phyloP scores from a whole-genome alignment of 2,329 filamentous ascomycete genomes.

The Penicillium sp. region DNA sequence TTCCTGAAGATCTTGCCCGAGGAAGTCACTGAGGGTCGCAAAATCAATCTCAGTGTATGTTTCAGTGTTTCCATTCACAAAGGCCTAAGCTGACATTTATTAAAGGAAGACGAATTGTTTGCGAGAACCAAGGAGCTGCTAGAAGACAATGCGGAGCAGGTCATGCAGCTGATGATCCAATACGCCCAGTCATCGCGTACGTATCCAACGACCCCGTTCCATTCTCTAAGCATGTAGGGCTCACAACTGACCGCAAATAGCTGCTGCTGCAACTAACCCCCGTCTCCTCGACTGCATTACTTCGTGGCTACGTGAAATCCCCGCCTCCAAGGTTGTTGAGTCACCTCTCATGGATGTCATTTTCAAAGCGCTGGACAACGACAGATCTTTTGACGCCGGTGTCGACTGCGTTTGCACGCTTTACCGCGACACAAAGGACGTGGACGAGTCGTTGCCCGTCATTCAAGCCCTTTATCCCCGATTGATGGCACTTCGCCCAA shows the following conservation, averaged over 20 bases:
- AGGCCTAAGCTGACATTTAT: background rate
- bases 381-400: constrained; percentile 78
- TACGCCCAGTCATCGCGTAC: constrained; percentile 89
- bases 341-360: constrained; percentile 81
- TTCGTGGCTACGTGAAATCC: constrained; percentile 93
- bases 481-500: constrained; percentile 71
- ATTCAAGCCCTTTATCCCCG: constrained; percentile 82
- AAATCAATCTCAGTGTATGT: constrained; percentile 98
- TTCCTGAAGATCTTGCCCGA: constrained; percentile 96
- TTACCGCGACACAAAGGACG: constrained; percentile 86
- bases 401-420: constrained; percentile 91
- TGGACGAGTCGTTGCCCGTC: constrained; percentile 80
- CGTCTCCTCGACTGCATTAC: constrained; percentile 92
- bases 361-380: constrained; percentile 71
- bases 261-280: constrained; percentile 76
- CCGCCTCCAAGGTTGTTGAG: constrained; percentile 75
- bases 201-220: constrained; percentile 3
- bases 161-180: constrained; percentile 80
- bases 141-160: constrained; percentile 83
- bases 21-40: constrained; percentile 98
- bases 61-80: constrained; percentile 23
- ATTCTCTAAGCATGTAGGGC: background rate
- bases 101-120: constrained; percentile 87
- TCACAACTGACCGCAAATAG: constrained; percentile 46
- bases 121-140: constrained; percentile 84